Base-by-base conservation (phyloP, 306 rosid species). In the Prunus fruticosa region DNA sequence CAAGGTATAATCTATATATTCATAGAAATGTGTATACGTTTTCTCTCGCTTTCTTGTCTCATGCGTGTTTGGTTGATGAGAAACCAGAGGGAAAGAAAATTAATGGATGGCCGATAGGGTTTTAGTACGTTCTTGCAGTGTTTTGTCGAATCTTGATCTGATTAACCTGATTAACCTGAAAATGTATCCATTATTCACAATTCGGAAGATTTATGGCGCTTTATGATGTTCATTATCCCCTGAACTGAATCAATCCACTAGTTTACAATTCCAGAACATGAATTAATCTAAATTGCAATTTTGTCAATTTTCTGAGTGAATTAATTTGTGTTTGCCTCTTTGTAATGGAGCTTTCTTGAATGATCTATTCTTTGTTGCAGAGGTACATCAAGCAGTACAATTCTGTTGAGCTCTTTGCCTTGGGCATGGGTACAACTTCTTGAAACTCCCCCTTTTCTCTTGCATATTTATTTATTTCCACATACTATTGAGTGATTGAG, bases 381-480 rank as follows among this genome's bases (percentile, higher is more conserved):
- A 89, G 84, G 81, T 82, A 74, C 72, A 82, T 92, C 13, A 85
- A 79, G 76, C 84, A 76, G 86, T 86, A 71, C 81, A 71, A 82
- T 27, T 88, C 75, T 23, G 87, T 92, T 38, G 87, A 89, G 78
- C 96, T 92, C 71, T 85, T 84, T 78, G 97, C 88, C 27, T 46
- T 92, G 38, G 93, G 97, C 57, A 81, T 67, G 84, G 96, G 97
- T 91, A 87, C 38, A 76, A 7, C 66, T 79, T 78, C 81, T 82
- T 68, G 30, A 22, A 62, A 56, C 20, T 65, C 50, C 32, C 11
- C 71, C 13, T 28, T 27, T 69, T 43, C 51, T 66, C 71, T 16
- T 57, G 34, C 13, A 53, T 15, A 19, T 49, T 14, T 30, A 41
- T 22, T 45, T 73, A n/a, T 15, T 30, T 75, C 43, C 43, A 38